Percentiles rank a stretch among this genome's conserved stretches.
These are phyloP conservation scores for Kalaharituber pfeilii DNA, from an alignment of 2,329 filamentous ascomycete species.

Conservation along the genomic window DNA sequence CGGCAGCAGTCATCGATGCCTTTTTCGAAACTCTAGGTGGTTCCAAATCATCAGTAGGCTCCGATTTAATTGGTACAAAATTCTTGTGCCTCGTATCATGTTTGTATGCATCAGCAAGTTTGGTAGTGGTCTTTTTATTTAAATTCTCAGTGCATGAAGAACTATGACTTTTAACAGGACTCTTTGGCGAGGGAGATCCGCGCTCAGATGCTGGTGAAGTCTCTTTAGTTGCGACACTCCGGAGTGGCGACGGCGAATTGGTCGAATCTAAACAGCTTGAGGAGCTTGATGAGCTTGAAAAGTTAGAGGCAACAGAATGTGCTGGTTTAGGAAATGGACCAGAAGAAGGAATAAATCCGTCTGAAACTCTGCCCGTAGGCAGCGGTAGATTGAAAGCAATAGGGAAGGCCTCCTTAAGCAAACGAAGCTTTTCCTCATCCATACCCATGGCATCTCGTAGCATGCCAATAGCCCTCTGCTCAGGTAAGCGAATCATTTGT, in stretches of 20 bases:
- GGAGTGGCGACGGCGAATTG: background rate
- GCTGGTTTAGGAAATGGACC: slow-evolving; percentile 18
- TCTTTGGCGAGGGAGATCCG: background rate
- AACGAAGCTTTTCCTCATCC: slow-evolving; percentile 37
- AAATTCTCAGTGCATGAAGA: background rate
- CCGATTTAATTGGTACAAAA: background rate
- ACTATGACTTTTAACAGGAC: background rate
- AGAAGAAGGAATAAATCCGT: slow-evolving; percentile 5
- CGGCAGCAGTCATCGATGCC: slow-evolving; percentile 13
- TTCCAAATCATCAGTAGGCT: background rate
- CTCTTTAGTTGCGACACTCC: slow-evolving; percentile 3
- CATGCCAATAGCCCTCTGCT: slow-evolving; percentile 32
- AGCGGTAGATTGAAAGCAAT: slow-evolving; percentile 25
- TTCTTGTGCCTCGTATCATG: background rate
- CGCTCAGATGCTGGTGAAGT: background rate
- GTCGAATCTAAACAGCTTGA: background rate
- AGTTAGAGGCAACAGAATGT: background rate
- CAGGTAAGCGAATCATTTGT: slow-evolving; percentile 44
- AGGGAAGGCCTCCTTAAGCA: slow-evolving; percentile 37
- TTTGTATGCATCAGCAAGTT: too few species aligned
- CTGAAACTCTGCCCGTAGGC: slow-evolving; percentile 3
- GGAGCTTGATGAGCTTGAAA: background rate
- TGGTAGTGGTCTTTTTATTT: too few species aligned
- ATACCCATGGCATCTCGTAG: slow-evolving; percentile 38
- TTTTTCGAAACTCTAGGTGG: slow-evolving; percentile 10